phyloP scores from a whole-genome alignment of 2,329 filamentous ascomycete species.

The Beauveria scarabaeidicola region DNA sequence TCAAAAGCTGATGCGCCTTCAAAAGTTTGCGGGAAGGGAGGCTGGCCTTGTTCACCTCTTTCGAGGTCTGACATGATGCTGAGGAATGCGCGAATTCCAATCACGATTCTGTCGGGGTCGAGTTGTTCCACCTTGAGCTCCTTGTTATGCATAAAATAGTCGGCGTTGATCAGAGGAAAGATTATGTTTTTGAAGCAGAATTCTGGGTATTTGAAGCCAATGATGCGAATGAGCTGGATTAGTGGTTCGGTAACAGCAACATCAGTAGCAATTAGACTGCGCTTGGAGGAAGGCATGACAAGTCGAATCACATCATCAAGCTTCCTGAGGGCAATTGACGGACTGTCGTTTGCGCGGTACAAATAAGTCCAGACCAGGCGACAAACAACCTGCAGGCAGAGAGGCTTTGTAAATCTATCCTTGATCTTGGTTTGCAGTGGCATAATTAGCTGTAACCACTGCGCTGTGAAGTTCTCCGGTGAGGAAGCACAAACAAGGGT shows the following conservation, averaged over 20 bases:
- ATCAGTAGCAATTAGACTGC: conserved; percentile 75
- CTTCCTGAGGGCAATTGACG: conserved; percentile 61
- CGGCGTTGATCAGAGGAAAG: conserved; percentile 91
- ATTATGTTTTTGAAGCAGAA: conserved; percentile 87
- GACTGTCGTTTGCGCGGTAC: conserved; percentile 69
- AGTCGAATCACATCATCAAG: conserved; percentile 84
- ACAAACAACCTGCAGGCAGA: conserved; percentile 82
- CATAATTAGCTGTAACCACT: conserved; percentile 78
- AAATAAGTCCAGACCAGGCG: conserved; percentile 91
- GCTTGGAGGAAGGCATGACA: conserved; percentile 71
- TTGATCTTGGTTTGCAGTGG: conserved; percentile 75
- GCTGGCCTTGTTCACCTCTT: conserved; percentile 65
- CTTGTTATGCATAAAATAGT: conserved; percentile 67
- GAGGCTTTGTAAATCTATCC: conserved; percentile 67
- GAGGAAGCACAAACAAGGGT: conserved; percentile 83
- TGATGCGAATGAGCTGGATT: conserved; percentile 88
- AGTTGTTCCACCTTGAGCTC: conserved; percentile 84
- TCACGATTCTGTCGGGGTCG: conserved; percentile 94
- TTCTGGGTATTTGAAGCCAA: conserved; percentile 89
- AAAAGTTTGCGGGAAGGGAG: conserved; percentile 74
- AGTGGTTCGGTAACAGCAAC: conserved; percentile 77
- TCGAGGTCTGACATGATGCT: conserved; percentile 91
- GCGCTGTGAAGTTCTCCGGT: conserved; percentile 70
- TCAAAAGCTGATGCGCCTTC: conserved; percentile 32
- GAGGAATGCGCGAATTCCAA: conserved; percentile 89